Base-by-base conservation (phyloP, 208 protist genomes). In the Phytomonas francai region DNA sequence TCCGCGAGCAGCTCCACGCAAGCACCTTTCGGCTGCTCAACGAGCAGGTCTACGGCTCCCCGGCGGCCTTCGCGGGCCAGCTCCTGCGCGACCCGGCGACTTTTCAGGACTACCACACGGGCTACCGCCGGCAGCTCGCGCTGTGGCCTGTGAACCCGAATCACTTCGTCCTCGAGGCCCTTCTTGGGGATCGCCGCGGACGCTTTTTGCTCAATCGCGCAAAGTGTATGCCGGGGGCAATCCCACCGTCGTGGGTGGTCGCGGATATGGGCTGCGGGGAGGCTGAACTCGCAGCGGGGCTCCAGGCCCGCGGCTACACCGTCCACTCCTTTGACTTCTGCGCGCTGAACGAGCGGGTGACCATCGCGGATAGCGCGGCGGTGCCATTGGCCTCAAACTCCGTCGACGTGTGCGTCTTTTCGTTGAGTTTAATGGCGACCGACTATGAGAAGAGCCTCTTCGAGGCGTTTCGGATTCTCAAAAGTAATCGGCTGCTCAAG, bases 251-350 rank as follows among this genome's bases (percentile, higher is more conserved):
- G 63, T 89, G 92, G 80, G 76, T 89, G n/a, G 87, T 98, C 31
- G 94, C 89, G 28, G 97, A 98, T 72, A 96, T 98, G 84, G 97
- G 97, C 34, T 98, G 97, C 73, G 97, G 97, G 2, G 95, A 97
- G 31, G 97, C 96, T 16, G 90, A 91, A 65, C 84, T 98, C 32
- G 89, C 93, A 1, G 80, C 85, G 6, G 66, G 57, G 45, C 74
- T 97, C 32, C 29, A 62, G 45, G 77, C 87, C 49, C 84, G 88
- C 34, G 88, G 85, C 42, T 94, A 97, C 76, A 96, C 80, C 4
- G 94, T 98, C 6, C 92, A 98, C 74, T 98, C 95, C 45, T 98
- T 98, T 67, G 97, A 98, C 74, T 87, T 98, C 45, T 93, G 78
- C 61, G 81, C 83, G 14, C 63, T 89, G 28, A 84, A 85, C 34